Conservation (phyloP, 257 asterid species). For the Nicotiana sylvestris region DNA sequence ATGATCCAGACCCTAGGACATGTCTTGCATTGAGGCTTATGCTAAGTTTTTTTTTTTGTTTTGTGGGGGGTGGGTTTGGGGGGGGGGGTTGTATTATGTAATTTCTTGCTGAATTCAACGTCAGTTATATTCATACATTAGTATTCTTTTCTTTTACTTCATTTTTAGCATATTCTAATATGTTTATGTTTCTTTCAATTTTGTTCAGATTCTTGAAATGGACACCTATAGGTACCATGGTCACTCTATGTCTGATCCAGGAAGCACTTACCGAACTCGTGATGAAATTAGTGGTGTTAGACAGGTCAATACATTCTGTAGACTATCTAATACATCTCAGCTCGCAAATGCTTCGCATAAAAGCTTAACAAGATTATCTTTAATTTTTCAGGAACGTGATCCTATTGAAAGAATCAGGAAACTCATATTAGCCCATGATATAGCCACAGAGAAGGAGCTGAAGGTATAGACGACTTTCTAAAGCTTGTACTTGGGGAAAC, state of each 20-base stretch:
- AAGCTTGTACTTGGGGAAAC: conserved; percentile 9
- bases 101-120: neutral
- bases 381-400: conserved; percentile 75
- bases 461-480: conserved; percentile 46
- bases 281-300: conserved; percentile 89
- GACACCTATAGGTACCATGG: conserved; percentile 98
- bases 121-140: neutral
- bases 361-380: neutral
- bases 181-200: conserved; percentile 17
- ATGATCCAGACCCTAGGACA: neutral
- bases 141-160: neutral
- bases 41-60: neutral
- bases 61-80: neutral
- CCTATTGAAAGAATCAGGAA: conserved; percentile 91
- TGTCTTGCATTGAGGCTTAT: neutral
- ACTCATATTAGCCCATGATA: conserved; percentile 65
- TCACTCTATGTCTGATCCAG: conserved; percentile 99
- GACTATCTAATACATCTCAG: neutral
- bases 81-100: neutral
- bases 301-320: conserved; percentile 49
- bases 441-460: conserved; percentile 83
- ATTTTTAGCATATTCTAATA: neutral
- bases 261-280: conserved; percentile 97
- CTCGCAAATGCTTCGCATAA: neutral
- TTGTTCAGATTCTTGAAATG: conserved; percentile 94